Evolutionary conservation across 306 rosid species (phyloP).

Genomic region (Castanea mollissima): DNA sequence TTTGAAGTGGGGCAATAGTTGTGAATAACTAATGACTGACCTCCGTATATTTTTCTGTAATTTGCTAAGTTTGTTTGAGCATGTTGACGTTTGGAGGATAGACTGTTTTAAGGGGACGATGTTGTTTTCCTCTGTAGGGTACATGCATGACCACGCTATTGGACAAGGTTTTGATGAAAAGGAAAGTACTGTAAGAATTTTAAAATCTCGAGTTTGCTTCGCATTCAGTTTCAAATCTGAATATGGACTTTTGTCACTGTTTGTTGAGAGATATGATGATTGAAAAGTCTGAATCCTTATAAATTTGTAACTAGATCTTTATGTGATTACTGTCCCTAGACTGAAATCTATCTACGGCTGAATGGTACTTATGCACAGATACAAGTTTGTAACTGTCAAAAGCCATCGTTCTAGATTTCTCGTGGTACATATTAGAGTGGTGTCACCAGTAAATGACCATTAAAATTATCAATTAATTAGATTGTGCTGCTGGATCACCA

Average conservation of each 20-base stretch:
- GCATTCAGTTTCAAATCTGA: background rate
- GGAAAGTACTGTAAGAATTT: background rate
- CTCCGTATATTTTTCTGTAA: background rate
- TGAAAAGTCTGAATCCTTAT: no score
- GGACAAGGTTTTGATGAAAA: background rate
- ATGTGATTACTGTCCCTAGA: no score
- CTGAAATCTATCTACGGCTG: no score
- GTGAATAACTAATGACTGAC: slow-evolving; percentile 19
- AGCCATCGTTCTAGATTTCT: no score
- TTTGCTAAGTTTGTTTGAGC: background rate
- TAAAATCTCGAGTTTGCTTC: background rate
- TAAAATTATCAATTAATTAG: no score
- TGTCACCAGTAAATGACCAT: no score
- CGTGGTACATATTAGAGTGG: no score
- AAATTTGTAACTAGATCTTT: no score
- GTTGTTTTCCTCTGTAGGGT: background rate
- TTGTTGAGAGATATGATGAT: background rate
- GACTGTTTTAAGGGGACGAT: background rate
- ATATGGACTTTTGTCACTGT: background rate
- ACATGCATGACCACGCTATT: background rate
- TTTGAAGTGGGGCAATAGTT: slow-evolving; percentile 9
- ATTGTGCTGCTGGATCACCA: no score
- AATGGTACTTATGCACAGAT: no score
- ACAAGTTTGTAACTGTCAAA: no score
- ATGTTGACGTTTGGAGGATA: background rate